Base-by-base conservation (phyloP, 768 basidiomycete species). In the Hygrophorus russula region DNA sequence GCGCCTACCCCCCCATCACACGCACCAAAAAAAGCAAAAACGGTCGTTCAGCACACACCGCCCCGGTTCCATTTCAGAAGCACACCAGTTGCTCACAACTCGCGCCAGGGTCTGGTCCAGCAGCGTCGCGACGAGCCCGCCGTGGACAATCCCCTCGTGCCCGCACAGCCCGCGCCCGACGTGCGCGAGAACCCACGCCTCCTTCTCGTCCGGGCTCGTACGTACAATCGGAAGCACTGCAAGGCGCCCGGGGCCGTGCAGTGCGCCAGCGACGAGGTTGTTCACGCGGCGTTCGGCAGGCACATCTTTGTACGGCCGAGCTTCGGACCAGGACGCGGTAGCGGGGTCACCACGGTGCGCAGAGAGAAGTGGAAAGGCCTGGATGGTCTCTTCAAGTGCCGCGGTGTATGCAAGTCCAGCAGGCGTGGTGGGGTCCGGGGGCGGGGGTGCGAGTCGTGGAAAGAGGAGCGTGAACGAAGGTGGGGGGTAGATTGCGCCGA, bases 121-220 rank as follows among this genome's bases (percentile, higher is more conserved):
- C 13, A 98, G 60, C 1, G 91, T 96, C 31, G 92, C 90, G 14
- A 98, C 67, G 46, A 98, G 54, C 1, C 94, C 94, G 0, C 94
- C 94, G 53, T 99, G 94, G 2, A 97, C 66, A 48, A 99, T 91
- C 0, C 94, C 94, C 60, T 94, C 91, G 49, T 94, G 84, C 3
- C 88, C 93, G 55, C 94, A 98, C 41, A 98, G 49, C 2, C 81
- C 85, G 33, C 85, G 64, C 1, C 94, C 94, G 2, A 96, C 67
- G 53, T 97, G 94, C 1, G 92, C 44, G 46, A 96, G 65, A 4
- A 78, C 67, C 19, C 78, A 55, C 8, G 75, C 74, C 61, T 90
- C 87, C 9, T 68, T 69, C 56, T 91, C 87, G 62, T 96, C 90
- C 44, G 65, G 68, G 53, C 68, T 75, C 13, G 76, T 75, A 15